These are phyloP conservation scores for Gigaspora rosea DNA, from an alignment of 192 early-diverging fungal species.

Conservation along the genomic window DNA sequence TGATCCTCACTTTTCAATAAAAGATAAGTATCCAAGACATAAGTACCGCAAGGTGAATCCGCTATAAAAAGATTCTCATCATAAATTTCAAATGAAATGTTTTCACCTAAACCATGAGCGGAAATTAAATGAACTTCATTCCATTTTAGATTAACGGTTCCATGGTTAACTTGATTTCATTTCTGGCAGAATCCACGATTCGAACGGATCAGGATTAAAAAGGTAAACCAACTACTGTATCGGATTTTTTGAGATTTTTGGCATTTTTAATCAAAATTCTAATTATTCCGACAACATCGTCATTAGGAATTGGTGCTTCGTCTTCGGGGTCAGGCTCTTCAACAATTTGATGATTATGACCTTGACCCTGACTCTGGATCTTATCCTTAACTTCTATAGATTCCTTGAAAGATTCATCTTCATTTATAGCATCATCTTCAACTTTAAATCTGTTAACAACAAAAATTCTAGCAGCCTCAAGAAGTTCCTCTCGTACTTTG, in stretches of 20 bases:
- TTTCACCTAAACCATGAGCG: constrained; percentile 12
- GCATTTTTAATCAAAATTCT: constrained; percentile 6
- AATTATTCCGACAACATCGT: constrained; percentile 19
- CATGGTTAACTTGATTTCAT: neutral
- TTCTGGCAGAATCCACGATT: neutral
- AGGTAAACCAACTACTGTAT: neutral
- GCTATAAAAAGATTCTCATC: constrained; percentile 13
- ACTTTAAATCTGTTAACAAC: constrained; percentile 26
- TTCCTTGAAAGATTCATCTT: constrained; percentile 12
- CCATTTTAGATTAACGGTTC: neutral
- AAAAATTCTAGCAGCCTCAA: constrained; percentile 3
- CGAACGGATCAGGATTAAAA: constrained; percentile 22
- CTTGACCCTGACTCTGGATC: too few species aligned
- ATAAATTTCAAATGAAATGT: constrained; percentile 16
- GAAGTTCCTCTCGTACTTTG: constrained; percentile 5
- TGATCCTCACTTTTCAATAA: constrained; percentile 1
- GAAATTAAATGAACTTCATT: constrained; percentile 24
- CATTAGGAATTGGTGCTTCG: too few species aligned
- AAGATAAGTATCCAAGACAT: neutral
- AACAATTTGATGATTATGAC: too few species aligned
- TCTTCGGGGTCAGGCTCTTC: too few species aligned
- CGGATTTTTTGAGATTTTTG: constrained; percentile 7
- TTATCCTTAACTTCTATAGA: neutral
- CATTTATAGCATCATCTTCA: neutral
- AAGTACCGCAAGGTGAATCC: constrained; percentile 4